Percentiles rank a stretch among this genome's conserved stretches.
Evolutionary conservation across 306 rosid species (phyloP).

Genomic region (Ormosia emarginata): DNA sequence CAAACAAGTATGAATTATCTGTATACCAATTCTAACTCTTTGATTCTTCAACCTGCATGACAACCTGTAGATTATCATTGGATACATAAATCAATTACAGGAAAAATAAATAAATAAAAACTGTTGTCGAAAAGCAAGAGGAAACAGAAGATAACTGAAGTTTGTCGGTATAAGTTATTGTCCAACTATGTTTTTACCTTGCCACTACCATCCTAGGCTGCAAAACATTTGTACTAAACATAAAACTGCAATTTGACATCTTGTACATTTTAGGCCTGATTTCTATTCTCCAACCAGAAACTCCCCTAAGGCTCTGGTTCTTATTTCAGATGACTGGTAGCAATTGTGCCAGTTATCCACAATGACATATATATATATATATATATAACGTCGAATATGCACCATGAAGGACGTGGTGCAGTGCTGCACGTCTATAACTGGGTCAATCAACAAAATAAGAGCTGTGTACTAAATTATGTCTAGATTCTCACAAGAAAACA

Average conservation of each 20-base stretch:
- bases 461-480: neutral
- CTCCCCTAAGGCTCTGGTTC: slow-evolving; percentile 16
- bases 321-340: slow-evolving; percentile 19
- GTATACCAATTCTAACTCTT: slow-evolving; percentile 43
- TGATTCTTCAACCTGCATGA: slow-evolving; percentile 42
- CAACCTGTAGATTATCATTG: slow-evolving; percentile 20
- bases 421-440: too few species aligned
- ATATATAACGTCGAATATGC: neutral
- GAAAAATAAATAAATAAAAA: too few species aligned
- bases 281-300: slow-evolving; percentile 23
- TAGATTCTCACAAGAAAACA: slow-evolving; percentile 18
- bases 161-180: neutral
- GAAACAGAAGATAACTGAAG: neutral
- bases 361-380: neutral
- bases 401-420: too few species aligned
- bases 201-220: slow-evolving; percentile 35
- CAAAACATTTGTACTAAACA: slow-evolving; percentile 25
- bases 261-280: slow-evolving; percentile 24
- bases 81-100: slow-evolving; percentile 4
- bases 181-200: slow-evolving; percentile 38
- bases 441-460: slow-evolving; percentile 6
- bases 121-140: neutral
- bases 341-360: neutral
- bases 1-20: neutral
- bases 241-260: slow-evolving; percentile 24